Evolutionary conservation across 352 stramenopile species (phyloP).

Genomic region (Globisporangium megalacanthum): DNA sequence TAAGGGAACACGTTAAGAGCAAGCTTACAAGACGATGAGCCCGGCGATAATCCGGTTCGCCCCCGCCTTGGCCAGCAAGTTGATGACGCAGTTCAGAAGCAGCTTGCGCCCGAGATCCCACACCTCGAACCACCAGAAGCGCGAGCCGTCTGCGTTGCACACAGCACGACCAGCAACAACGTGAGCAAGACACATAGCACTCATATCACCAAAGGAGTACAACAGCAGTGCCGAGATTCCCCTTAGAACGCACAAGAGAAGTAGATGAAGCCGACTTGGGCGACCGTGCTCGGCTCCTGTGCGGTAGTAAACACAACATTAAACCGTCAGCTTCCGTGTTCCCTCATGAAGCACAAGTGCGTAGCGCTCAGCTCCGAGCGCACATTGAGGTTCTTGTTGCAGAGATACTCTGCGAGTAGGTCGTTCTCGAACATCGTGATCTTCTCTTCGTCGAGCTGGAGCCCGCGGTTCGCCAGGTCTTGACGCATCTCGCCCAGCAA

Average conservation of each 20-base stretch:
- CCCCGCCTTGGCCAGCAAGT: conserved; percentile 49
- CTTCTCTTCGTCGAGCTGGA: conserved; percentile 41
- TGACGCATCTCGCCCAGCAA: conserved; percentile 41
- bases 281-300: conserved; percentile 65
- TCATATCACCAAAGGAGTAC: neutral
- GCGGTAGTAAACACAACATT: neutral
- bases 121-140: conserved; percentile 80
- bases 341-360: neutral
- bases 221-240: neutral
- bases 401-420: conserved; percentile 46
- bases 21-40: conserved; percentile 58
- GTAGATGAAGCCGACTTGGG: conserved; percentile 79
- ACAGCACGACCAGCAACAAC: neutral
- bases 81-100: conserved; percentile 63
- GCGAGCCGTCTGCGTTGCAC: conserved; percentile 30
- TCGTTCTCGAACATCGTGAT: conserved; percentile 43
- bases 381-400: conserved; percentile 49
- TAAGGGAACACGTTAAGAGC: neutral
- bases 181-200: neutral
- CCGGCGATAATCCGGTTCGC: conserved; percentile 66
- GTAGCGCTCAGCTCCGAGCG: neutral
- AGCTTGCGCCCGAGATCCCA: conserved; percentile 71
- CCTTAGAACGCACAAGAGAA: conserved; percentile 43
- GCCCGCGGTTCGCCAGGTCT: conserved; percentile 32
- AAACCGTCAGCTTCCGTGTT: neutral